These are phyloP conservation scores for Cornus controversa DNA, from an alignment of 148 eudicot species.

Conservation along the genomic window DNA sequence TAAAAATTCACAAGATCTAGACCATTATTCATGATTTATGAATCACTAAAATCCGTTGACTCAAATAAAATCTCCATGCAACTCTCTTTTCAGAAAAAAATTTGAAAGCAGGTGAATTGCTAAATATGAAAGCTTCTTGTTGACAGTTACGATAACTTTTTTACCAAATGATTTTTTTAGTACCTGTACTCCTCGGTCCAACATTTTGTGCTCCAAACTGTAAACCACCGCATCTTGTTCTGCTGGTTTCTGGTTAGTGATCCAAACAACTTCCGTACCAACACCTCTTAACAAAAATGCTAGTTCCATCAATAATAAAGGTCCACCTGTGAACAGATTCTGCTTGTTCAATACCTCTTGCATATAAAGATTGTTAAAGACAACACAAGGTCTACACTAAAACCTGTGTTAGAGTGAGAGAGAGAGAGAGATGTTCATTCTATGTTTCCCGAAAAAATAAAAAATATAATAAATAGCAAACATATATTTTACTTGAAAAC, in stretches of 20 bases:
- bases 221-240: conserved; percentile 31
- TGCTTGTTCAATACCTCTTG: not conserved
- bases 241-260: conserved; percentile 35
- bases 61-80: too few species aligned
- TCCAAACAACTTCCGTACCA: conserved; percentile 42
- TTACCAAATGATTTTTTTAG: not conserved
- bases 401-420: too few species aligned
- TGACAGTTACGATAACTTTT: not conserved
- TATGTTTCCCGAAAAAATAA: too few species aligned
- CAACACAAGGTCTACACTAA: too few species aligned
- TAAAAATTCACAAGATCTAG: not conserved
- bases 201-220: conserved; percentile 49
- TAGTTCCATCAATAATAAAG: conserved; percentile 42
- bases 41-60: too few species aligned
- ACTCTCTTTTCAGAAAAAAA: too few species aligned
- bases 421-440: too few species aligned
- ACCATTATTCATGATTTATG: too few species aligned
- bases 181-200: conserved; percentile 46
- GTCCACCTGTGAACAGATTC: conserved; percentile 28
- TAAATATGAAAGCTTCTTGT: not conserved
- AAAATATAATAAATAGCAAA: not conserved
- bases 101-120: not conserved
- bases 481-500: too few species aligned
- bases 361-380: too few species aligned
- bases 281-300: conserved; percentile 44